Conservation (phyloP, 371 early-diverging fungal species). For the Apophysomyces variabilis region DNA sequence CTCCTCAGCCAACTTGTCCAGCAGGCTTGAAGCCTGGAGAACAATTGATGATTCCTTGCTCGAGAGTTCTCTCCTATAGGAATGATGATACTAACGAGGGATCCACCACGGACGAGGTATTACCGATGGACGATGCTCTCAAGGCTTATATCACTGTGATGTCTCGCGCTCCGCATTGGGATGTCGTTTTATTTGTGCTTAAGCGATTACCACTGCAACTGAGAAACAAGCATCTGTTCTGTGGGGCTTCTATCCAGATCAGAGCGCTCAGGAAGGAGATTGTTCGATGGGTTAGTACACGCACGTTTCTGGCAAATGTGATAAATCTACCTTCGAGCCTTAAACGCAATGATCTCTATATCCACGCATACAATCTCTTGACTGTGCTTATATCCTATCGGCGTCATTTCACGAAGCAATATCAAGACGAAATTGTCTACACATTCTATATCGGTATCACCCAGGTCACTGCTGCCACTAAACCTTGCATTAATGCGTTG, state of each 20-base stretch:
- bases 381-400: constrained; percentile 78
- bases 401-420: constrained; percentile 66
- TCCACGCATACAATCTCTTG: constrained; percentile 71
- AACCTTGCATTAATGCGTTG: constrained; percentile 84
- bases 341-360: constrained; percentile 70
- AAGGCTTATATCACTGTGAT: constrained; percentile 59
- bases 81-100: constrained; percentile 29
- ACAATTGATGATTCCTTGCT: constrained; percentile 12
- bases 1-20: constrained; percentile 17
- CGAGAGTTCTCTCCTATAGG: constrained; percentile 49
- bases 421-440: constrained; percentile 77
- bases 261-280: constrained; percentile 56
- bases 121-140: constrained; percentile 48
- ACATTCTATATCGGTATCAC: constrained; percentile 82
- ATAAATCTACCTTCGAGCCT: constrained; percentile 52
- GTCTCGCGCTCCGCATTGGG: constrained; percentile 67
- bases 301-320: constrained; percentile 58
- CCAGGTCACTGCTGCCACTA: constrained; percentile 73
- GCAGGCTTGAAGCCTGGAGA: neutral
- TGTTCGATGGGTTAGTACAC: constrained; percentile 57
- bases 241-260: constrained; percentile 59
- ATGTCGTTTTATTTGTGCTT: constrained; percentile 67
- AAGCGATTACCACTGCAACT: constrained; percentile 70
- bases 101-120: constrained; percentile 23
- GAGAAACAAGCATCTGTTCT: constrained; percentile 75